These are phyloP conservation scores for Tylopilus sp. DNA, from an alignment of 1,284 basidiomycete species.

Conservation along the genomic window DNA sequence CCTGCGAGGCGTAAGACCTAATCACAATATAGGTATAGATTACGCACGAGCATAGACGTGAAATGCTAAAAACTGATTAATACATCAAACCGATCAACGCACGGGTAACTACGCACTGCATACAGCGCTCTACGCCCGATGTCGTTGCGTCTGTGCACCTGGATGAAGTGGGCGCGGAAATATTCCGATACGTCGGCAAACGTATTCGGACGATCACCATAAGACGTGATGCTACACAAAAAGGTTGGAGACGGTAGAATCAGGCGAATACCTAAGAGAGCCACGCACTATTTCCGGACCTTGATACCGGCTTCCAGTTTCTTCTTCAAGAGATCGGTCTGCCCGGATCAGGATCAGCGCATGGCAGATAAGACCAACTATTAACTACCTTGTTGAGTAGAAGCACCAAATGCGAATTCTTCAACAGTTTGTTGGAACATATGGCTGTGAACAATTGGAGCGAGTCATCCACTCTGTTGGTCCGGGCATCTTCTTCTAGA, in stretches of 20 bases:
- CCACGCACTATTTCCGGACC: conserved; percentile 66
- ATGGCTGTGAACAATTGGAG: conserved; percentile 70
- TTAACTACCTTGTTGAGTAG: conserved; percentile 67
- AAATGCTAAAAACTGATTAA: conserved; percentile 52
- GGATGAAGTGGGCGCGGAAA: conserved; percentile 74
- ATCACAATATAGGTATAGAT: background rate
- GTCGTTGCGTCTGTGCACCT: conserved; percentile 66
- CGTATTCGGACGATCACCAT: conserved; percentile 67
- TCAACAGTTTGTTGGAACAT: conserved; percentile 69
- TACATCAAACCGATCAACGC: conserved; percentile 3
- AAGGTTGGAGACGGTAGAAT: background rate
- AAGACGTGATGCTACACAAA: conserved; percentile 66
- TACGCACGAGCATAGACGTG: conserved; percentile 68
- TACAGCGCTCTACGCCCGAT: conserved; percentile 56
- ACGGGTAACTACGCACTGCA: conserved; percentile 45
- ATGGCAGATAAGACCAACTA: conserved; percentile 21
- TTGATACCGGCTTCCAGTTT: conserved; percentile 62
- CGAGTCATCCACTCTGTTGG: conserved; percentile 77
- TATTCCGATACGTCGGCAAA: conserved; percentile 71
- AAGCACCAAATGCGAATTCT: conserved; percentile 67
- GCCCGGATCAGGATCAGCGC: conserved; percentile 11
- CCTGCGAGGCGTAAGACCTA: conserved; percentile 37
- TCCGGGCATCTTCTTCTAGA: conserved; percentile 72
- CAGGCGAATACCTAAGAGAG: conserved; percentile 1
- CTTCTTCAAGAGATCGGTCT: conserved; percentile 64